Conservation (phyloP, 2,329 filamentous ascomycete genomes). For the Fusarium hostae region DNA sequence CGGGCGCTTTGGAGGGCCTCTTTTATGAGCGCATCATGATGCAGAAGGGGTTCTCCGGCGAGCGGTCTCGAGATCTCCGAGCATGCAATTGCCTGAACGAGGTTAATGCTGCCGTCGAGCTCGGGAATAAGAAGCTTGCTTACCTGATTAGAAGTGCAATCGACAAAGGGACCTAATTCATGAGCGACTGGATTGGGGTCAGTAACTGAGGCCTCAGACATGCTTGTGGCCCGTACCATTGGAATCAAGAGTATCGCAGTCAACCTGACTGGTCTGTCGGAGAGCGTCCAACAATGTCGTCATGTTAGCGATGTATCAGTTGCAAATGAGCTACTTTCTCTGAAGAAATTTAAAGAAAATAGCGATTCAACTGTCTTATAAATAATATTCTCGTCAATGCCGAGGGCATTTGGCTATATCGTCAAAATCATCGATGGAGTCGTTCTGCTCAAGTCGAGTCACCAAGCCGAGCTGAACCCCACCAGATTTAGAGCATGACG, state of each 20-base stretch:
- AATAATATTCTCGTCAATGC: background rate
- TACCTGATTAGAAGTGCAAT: conserved; percentile 53
- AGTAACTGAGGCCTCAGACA: background rate
- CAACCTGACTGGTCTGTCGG: conserved; percentile 45
- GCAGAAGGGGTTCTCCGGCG: conserved; percentile 29
- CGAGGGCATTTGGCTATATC: background rate
- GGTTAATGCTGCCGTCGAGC: background rate
- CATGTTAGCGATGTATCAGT: conserved; percentile 28
- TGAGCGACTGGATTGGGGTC: conserved; percentile 44
- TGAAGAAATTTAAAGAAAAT: background rate
- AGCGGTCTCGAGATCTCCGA: conserved; percentile 46
- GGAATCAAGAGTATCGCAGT: conserved; percentile 52
- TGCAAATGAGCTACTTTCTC: background rate
- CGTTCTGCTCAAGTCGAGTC: conserved; percentile 2
- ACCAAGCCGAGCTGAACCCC: conserved; percentile 19
- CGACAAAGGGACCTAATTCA: conserved; percentile 49
- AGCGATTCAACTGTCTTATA: conserved; percentile 2
- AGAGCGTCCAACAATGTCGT: conserved; percentile 43
- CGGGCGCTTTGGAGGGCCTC: conserved; percentile 43
- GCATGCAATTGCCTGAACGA: conserved; percentile 49
- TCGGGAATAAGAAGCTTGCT: too few relatives aligned
- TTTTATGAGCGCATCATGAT: conserved; percentile 46
- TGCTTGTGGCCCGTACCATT: conserved; percentile 39
- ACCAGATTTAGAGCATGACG: conserved; percentile 6
- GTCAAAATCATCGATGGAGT: background rate